Percentiles rank a stretch among this genome's conserved stretches.
Evolutionary conservation across 202 grass and related monocot species (phyloP).

Genomic region (Zizania palustris): DNA sequence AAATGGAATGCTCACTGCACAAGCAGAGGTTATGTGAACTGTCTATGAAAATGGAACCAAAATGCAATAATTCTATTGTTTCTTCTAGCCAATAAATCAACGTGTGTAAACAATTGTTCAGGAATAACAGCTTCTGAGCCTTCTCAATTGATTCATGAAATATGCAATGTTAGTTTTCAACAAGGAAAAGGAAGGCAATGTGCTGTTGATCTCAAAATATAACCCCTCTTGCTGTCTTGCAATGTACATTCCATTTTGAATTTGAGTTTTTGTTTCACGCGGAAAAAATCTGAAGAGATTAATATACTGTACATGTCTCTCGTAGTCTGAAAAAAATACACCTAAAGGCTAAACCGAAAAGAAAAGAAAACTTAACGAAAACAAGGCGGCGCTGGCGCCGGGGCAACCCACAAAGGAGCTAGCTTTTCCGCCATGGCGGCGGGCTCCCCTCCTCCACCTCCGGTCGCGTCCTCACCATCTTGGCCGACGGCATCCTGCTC

Average conservation of each 20-base stretch:
- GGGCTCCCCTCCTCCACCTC: conserved; percentile 37
- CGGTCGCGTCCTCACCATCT: conserved; percentile 47
- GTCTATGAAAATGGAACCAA: too few species aligned
- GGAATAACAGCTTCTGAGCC: neutral
- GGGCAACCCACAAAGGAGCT: conserved; percentile 15
- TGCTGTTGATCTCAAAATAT: neutral
- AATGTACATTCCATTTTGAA: conserved; percentile 11
- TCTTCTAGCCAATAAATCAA: neutral
- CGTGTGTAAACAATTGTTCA: neutral
- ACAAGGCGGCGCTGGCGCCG: neutral
- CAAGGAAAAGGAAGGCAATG: neutral
- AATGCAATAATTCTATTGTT: neutral
- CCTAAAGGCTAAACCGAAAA: conserved; percentile 5
- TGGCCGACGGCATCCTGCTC: conserved; percentile 55
- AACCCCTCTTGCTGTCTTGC: too few species aligned
- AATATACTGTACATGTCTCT: neutral
- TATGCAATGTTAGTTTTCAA: too few species aligned
- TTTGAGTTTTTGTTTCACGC: neutral
- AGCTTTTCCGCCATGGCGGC: conserved; percentile 21
- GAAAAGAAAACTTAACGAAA: neutral
- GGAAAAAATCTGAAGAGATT: neutral
- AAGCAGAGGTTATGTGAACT: too few species aligned
- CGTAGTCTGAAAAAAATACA: neutral
- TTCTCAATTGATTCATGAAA: neutral
- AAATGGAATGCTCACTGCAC: too few species aligned